phyloP scores from a whole-genome alignment of 2,329 filamentous ascomycete genomes.

The Pseudogymnoascus sp. region DNA sequence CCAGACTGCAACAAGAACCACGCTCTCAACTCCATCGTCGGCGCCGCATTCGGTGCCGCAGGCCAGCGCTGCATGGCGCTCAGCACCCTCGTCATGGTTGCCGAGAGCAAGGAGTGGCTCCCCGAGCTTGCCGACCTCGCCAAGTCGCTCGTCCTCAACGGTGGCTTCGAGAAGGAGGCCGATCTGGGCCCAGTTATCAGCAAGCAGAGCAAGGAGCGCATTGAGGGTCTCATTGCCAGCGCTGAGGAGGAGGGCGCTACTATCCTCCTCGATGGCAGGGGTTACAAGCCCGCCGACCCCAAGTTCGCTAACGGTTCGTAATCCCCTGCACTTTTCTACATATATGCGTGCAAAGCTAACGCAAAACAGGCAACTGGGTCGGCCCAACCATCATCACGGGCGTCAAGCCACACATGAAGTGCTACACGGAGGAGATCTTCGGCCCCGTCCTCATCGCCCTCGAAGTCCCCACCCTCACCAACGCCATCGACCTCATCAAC shows the following conservation, averaged over 20 bases:
- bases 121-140: slow-evolving; percentile 69
- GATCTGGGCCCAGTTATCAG: slow-evolving; percentile 79
- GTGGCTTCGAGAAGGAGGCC: slow-evolving; percentile 71
- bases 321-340: not conserved
- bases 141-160: slow-evolving; percentile 65
- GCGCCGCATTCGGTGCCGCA: slow-evolving; percentile 76
- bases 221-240: slow-evolving; percentile 66
- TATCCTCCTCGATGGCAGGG: slow-evolving; percentile 73
- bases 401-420: slow-evolving; percentile 72
- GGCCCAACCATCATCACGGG: slow-evolving; percentile 76
- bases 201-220: slow-evolving; percentile 69
- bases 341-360: not conserved
- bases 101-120: slow-evolving; percentile 78
- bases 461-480: slow-evolving; percentile 69
- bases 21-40: slow-evolving; percentile 74
- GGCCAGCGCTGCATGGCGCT: slow-evolving; percentile 84
- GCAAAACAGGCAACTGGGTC: slow-evolving; percentile 58
- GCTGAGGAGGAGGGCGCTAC: slow-evolving; percentile 76
- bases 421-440: slow-evolving; percentile 81
- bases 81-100: slow-evolving; percentile 74
- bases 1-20: slow-evolving; percentile 89
- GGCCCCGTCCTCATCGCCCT: slow-evolving; percentile 77
- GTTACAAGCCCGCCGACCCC: slow-evolving; percentile 50
- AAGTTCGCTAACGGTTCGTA: slow-evolving; percentile 68
- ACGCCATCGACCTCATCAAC: slow-evolving; percentile 76